phyloP scores from a whole-genome alignment of 2,329 filamentous ascomycete genomes.

The Alternaria sp. region DNA sequence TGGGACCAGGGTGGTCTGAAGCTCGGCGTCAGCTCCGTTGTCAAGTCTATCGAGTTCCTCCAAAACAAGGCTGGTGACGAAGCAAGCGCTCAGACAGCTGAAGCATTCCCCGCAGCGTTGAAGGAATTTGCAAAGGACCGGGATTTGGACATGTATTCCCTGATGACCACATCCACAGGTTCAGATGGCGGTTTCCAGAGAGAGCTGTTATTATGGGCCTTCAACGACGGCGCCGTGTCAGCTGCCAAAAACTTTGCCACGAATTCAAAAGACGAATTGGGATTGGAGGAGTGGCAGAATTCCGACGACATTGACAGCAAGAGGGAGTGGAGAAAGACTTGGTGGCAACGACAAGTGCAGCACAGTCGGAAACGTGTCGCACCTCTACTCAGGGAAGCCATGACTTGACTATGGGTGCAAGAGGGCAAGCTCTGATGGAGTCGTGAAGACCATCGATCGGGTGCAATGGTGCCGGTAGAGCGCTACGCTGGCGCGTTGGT shows the following conservation, averaged over 20 bases:
- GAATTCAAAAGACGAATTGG: constrained; percentile 59
- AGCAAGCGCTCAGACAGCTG: constrained; percentile 27
- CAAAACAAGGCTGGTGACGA: constrained; percentile 61
- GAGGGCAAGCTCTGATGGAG: constrained; percentile 7
- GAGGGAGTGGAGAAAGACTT: constrained; percentile 65
- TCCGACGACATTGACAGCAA: constrained; percentile 54
- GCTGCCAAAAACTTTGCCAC: constrained; percentile 66
- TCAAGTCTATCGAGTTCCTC: constrained; percentile 70
- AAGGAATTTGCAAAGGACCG: constrained; percentile 65
- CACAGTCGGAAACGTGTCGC: constrained; percentile 71
- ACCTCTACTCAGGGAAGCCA: constrained; percentile 64
- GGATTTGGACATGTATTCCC: constrained; percentile 67
- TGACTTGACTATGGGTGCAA: constrained; percentile 24
- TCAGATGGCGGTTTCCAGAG: constrained; percentile 66
- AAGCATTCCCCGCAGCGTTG: constrained; percentile 61
- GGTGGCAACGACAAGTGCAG: constrained; percentile 69
- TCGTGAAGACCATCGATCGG: neutral
- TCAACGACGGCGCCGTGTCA: constrained; percentile 59
- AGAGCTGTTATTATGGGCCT: constrained; percentile 73
- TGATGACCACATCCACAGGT: constrained; percentile 74
- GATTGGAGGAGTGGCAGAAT: constrained; percentile 65
- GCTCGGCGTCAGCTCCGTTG: constrained; percentile 74
- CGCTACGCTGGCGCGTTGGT: constrained; percentile 19
- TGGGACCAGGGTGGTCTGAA: constrained; percentile 66
- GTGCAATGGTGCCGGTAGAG: constrained; percentile 10